Evolutionary conservation across 495 filamentous ascomycete species (phyloP).

Genomic region (Penicillium ochrochloron): DNA sequence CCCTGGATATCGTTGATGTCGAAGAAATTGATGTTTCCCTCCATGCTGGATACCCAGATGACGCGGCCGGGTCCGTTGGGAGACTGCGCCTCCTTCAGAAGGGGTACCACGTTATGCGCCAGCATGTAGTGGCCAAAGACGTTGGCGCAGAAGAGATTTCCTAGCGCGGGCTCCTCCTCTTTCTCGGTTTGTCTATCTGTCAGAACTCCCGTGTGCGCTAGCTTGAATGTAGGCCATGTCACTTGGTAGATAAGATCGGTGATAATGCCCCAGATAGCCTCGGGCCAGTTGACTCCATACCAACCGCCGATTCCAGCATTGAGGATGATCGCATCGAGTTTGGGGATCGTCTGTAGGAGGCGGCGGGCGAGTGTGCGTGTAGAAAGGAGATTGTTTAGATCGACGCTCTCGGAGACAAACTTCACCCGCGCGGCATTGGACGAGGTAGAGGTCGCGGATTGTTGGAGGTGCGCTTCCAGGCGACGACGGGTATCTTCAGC

Average conservation of each 20-base stretch:
- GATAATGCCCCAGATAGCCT: slow-evolving; percentile 60
- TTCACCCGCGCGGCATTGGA: slow-evolving; percentile 42
- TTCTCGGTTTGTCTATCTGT: slow-evolving; percentile 40
- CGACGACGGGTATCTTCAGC: slow-evolving; percentile 45
- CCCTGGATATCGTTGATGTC: slow-evolving; percentile 76
- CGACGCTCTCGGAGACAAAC: slow-evolving; percentile 56
- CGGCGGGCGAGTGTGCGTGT: slow-evolving; percentile 55
- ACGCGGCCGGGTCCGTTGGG: slow-evolving; percentile 61
- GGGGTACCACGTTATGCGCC: slow-evolving; percentile 73
- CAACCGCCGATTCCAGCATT: slow-evolving; percentile 93
- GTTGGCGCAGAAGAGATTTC: slow-evolving; percentile 85
- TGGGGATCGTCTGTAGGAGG: slow-evolving; percentile 57
- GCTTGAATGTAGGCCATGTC: slow-evolving; percentile 82
- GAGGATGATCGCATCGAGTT: slow-evolving; percentile 78
- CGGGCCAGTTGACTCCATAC: slow-evolving; percentile 75
- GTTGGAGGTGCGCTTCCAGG: slow-evolving; percentile 45
- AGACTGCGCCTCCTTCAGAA: slow-evolving; percentile 60
- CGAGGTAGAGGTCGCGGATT: slow-evolving; percentile 25
- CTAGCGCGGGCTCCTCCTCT: slow-evolving; percentile 61
- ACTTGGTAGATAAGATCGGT: slow-evolving; percentile 68
- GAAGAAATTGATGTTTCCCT: slow-evolving; percentile 63
- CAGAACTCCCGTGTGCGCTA: slow-evolving; percentile 61
- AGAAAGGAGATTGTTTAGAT: slow-evolving; percentile 60
- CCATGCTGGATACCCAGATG: slow-evolving; percentile 84
- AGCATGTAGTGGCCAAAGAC: slow-evolving; percentile 96